phyloP scores from a whole-genome alignment of 352 stramenopile species.

The Phytophthora crassamura region DNA sequence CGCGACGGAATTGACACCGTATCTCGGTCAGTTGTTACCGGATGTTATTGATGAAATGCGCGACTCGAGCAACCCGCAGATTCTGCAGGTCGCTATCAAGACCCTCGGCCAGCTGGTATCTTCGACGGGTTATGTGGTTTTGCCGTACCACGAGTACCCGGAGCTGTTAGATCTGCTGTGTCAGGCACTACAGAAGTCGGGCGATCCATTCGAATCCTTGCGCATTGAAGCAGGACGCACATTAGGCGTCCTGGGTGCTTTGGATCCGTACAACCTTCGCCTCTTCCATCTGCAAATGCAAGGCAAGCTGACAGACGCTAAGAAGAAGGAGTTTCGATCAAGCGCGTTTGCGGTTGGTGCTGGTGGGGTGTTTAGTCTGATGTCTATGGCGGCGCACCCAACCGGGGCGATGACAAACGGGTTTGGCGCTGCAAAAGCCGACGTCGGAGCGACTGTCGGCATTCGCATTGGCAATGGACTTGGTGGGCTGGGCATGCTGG shows the following conservation, averaged over 20 bases:
- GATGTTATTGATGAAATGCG: constrained; percentile 90
- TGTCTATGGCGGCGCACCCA: constrained; percentile 23
- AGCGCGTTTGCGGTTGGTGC: constrained; percentile 44
- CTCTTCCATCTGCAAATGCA: constrained; percentile 85
- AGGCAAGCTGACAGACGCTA: constrained; percentile 73
- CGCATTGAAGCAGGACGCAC: constrained; percentile 84
- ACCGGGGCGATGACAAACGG: constrained; percentile 19
- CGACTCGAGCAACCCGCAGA: constrained; percentile 86
- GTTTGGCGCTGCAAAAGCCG: constrained; percentile 15
- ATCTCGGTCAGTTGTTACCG: constrained; percentile 82
- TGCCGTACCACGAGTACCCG: constrained; percentile 85
- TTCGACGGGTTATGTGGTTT: constrained; percentile 84
- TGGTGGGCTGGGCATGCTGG: constrained; percentile 35
- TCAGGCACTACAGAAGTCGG: constrained; percentile 80
- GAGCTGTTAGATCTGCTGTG: constrained; percentile 84
- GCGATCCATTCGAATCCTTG: constrained; percentile 77
- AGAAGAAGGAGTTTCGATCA: constrained; percentile 76
- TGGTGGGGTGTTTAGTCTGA: constrained; percentile 38
- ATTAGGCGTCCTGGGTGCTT: constrained; percentile 78
- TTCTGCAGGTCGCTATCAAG: constrained; percentile 87
- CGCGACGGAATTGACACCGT: constrained; percentile 80
- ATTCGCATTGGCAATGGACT: constrained; percentile 49
- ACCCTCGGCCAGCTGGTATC: constrained; percentile 84
- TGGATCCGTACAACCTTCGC: constrained; percentile 88
- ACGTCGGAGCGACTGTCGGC: constrained; percentile 31